These are phyloP conservation scores for Tricholoma sp. DNA, from an alignment of 768 basidiomycete species.

Conservation along the genomic window DNA sequence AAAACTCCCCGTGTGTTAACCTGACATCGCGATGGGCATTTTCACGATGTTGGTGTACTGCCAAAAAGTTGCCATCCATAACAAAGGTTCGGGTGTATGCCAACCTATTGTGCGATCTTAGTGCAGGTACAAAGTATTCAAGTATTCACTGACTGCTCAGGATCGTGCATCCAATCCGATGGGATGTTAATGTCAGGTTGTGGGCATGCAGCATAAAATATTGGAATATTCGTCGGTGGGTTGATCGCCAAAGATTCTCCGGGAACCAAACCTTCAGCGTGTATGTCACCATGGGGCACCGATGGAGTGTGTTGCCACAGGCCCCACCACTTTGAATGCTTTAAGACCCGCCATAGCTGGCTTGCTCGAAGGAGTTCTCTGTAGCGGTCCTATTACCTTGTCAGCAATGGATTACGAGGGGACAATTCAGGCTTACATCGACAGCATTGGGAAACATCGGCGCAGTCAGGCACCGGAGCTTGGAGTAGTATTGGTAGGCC, in stretches of 20 bases:
- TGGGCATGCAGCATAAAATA: slow-evolving; percentile 22
- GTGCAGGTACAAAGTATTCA: not conserved
- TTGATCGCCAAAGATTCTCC: not conserved
- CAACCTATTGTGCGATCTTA: not conserved
- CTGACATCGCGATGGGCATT: not conserved
- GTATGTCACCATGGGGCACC: no score
- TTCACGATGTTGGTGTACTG: slow-evolving; percentile 6
- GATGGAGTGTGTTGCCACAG: no score
- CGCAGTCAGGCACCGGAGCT: slow-evolving; percentile 5
- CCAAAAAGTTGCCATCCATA: slow-evolving; percentile 16
- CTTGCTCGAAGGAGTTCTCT: slow-evolving; percentile 8
- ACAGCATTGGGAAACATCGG: not conserved
- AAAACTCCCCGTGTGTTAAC: not conserved
- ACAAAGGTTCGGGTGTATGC: slow-evolving; percentile 6
- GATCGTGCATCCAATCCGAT: slow-evolving; percentile 12
- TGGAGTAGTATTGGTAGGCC: slow-evolving; percentile 11
- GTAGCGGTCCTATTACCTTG: slow-evolving; percentile 3
- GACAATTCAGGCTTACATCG: not conserved
- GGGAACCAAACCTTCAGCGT: not conserved
- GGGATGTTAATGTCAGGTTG: slow-evolving; percentile 22
- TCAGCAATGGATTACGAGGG: not conserved
- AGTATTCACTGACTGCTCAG: not conserved
- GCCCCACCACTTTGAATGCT: slow-evolving; percentile 5
- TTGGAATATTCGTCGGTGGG: slow-evolving; percentile 3
- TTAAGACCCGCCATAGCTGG: slow-evolving; percentile 13